Evolutionary conservation across 2,329 filamentous ascomycete species (phyloP).

Genomic region (Madurella fahalii): DNA sequence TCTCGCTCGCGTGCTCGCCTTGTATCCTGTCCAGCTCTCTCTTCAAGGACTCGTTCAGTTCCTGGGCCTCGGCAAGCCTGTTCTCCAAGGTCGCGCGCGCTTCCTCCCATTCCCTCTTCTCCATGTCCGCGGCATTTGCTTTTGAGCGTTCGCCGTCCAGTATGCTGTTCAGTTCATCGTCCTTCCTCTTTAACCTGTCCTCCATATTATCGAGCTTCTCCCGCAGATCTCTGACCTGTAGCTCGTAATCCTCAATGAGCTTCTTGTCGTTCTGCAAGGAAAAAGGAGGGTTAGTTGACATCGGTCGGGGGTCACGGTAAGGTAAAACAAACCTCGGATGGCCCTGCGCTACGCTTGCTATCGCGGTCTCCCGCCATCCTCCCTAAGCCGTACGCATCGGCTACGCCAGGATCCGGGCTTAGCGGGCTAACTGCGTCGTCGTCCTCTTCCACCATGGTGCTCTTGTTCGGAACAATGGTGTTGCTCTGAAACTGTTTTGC

Average conservation of each 20-base stretch:
- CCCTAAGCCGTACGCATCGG: constrained; percentile 34
- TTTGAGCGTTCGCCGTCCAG: constrained; percentile 56
- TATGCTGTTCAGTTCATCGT: constrained; percentile 55
- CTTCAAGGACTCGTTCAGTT: constrained; percentile 73
- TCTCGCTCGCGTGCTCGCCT: constrained; percentile 61
- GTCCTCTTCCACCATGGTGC: constrained; percentile 94
- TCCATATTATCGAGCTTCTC: constrained; percentile 72
- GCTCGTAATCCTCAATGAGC: constrained; percentile 73
- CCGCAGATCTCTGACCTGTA: constrained; percentile 69
- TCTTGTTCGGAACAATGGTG: constrained; percentile 96
- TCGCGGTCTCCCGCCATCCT: constrained; percentile 17
- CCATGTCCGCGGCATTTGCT: constrained; percentile 49
- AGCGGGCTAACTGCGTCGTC: constrained; percentile 53
- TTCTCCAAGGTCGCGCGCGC: constrained; percentile 64
- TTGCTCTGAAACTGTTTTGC: constrained; percentile 92
- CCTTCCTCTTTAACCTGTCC: constrained; percentile 61
- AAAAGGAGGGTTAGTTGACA: constrained; percentile 13
- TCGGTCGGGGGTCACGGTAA: constrained; percentile 20
- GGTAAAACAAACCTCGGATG: constrained; percentile 22
- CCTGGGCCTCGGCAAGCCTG: constrained; percentile 70
- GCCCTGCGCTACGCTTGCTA: constrained; percentile 26
- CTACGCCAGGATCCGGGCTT: constrained; percentile 52
- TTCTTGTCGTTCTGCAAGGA: constrained; percentile 59
- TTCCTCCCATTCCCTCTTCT: constrained; percentile 69
- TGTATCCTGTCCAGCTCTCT: constrained; percentile 72